Base-by-base conservation (phyloP, 768 basidiomycete genomes). In the Thelephora aurantiotincta region DNA sequence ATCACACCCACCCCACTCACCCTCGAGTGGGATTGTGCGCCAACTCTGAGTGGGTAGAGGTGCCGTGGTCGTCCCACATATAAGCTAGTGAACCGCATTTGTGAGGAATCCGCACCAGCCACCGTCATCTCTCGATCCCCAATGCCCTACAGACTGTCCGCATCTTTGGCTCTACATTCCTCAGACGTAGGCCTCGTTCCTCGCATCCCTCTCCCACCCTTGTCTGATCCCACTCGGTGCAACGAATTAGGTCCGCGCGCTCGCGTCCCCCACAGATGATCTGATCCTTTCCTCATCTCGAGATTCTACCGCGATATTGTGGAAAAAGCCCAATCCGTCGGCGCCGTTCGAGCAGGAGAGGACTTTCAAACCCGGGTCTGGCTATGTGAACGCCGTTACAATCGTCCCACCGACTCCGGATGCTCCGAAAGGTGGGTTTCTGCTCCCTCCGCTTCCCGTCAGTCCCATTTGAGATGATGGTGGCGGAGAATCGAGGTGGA, bases 201-300 rank as follows among this genome's bases (percentile, higher is more conserved):
- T 35, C 55, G 33, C 44, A 35, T 46, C 44, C 16, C 46, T 35
- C 22, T 19, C 46, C 5, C 33, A 46, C 38, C 47, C 48, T 43
- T 9, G 2, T 14, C 59, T 55, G 52, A 58, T 51, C 60, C 51
- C 48, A 52, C 47, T 51, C 43, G 19, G 26, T 30, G 9, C 9
- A 30, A 30, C 26, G 26, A 30, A 53, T 34, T 59, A 94, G 89
- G 91, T 94, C 54, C 82, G 90, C 58, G 83, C 78, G 33, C 69
- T 97, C 51, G 75, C 67, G 46, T 78, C 87, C 38, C 87, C 90
- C 33, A 77, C 77, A 23, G 69, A 86, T 62, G 69, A 78, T 55
- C 72, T 90, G 52, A 68, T 97, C 53, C 71, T 98, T 51, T 96
- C 92, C 18, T 86, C 84, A 51, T 96, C 93, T 42, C 79, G 93